Conservation (phyloP, 768 basidiomycete genomes). For the Hygrophorus pudorinus region DNA sequence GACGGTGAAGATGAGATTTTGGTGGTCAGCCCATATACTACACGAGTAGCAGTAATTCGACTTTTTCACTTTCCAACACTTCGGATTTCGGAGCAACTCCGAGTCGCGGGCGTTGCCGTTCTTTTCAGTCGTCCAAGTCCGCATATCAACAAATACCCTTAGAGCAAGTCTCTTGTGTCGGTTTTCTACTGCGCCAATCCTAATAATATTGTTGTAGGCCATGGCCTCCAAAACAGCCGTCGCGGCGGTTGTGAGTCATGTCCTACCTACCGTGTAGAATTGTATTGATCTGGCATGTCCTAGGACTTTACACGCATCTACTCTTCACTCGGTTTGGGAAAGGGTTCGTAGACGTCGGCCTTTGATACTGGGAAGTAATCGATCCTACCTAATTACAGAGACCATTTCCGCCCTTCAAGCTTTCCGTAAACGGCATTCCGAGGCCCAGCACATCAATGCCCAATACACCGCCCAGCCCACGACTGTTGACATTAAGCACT, state of each 20-base stretch:
- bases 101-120: no score
- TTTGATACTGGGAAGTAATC: background rate
- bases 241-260: constrained; percentile 9
- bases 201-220: background rate
- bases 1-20: constrained; percentile 28
- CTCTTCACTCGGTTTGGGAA: constrained; percentile 73
- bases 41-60: background rate
- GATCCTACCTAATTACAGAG: constrained; percentile 38
- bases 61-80: background rate
- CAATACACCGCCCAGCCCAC: constrained; percentile 62
- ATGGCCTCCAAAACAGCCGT: constrained; percentile 3
- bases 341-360: constrained; percentile 41
- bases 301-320: constrained; percentile 84
- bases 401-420: constrained; percentile 84
- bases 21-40: background rate
- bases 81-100: background rate
- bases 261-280: background rate
- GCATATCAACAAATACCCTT: no score
- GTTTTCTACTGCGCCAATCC: constrained; percentile 1
- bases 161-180: background rate
- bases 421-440: constrained; percentile 91
- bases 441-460: constrained; percentile 68
- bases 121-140: no score
- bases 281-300: constrained; percentile 4
- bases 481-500: constrained; percentile 84